Percentiles rank a stretch among this genome's conserved stretches.
Conservation (phyloP, 225 moss, liverwort and hornwort species). For the Asterella californica region DNA sequence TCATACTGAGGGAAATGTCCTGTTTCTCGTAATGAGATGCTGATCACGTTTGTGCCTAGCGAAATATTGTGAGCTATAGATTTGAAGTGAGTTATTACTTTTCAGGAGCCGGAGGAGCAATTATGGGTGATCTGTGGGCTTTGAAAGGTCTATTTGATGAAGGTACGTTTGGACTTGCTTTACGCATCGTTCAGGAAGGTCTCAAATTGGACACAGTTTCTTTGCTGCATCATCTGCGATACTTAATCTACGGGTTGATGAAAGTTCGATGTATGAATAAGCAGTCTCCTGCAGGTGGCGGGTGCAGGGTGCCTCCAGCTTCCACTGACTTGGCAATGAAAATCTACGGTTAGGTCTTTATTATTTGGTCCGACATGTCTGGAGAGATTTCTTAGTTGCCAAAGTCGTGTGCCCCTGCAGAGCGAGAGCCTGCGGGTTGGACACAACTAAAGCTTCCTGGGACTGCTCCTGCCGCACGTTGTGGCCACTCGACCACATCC, state of each 20-base stretch:
- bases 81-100: not conserved
- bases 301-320: not conserved
- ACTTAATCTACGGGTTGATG: no score
- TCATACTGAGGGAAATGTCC: not conserved
- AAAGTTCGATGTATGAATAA: not conserved
- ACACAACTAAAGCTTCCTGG: slow-evolving; percentile 96
- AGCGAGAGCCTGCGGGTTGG: slow-evolving; percentile 91
- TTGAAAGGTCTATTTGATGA: slow-evolving; percentile 97
- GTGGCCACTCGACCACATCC: slow-evolving; percentile 92
- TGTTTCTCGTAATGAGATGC: not conserved
- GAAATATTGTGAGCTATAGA: not conserved
- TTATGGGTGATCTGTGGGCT: slow-evolving; percentile 98
- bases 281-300: not conserved
- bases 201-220: not conserved
- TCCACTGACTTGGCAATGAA: not conserved
- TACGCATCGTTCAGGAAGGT: not conserved
- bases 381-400: not conserved
- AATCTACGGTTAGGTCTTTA: not conserved
- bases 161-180: slow-evolving; percentile 38
- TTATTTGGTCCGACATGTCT: not conserved
- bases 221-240: not conserved
- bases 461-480: slow-evolving; percentile 81
- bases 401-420: slow-evolving; percentile 32
- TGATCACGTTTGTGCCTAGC: not conserved
- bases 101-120: slow-evolving; percentile 96